Evolutionary conservation across 345 rosid genomes (phyloP), one percentile per base, ranked within the genome.

Genomic region (Microcos paniculata): DNA sequence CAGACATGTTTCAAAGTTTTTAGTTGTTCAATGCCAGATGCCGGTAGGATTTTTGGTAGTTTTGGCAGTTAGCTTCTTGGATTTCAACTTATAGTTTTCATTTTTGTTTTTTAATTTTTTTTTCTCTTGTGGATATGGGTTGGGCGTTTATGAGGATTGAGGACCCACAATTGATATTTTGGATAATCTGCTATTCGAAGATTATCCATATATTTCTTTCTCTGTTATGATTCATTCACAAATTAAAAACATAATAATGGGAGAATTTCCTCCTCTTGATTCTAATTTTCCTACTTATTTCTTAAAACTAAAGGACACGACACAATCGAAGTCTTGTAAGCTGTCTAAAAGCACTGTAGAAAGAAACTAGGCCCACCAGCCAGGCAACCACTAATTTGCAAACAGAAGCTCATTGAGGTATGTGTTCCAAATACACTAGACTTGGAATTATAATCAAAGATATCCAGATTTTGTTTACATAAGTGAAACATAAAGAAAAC

Each of bases 1-100:
- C 85, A 73, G 75, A 79, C 98, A 92, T 92, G 81, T n/a, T 24
- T 51, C 33, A 4, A 53, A 53, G 2, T 56, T 64, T 28, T 26
- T 12, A 28, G n/a, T 7, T 59, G 55, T 46, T 48, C n/a, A 67
- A 14, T 23, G 51, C 18, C 65, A 76, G 65, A n/a, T 19, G 30
- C 33, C 24, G 40, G 19, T 59, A 4, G 45, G 77, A 38, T 48
- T 55, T 71, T 45, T 28, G 35, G 30, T 45, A 28, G 62, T 71
- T 63, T 74, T 65, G 78, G 52, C 40, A 30, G 72, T 75, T 75
- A 33, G 40, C 6, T 48, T 63, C n/a, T n/a, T 52, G 42, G 4
- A 35, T 51, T 75, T 64, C 0, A 6, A 64, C 3, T 57, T n/a
- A 35, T 63, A 9, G 43, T 21, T 62, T 35, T 35, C 14, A 14